Evolutionary conservation across 1,284 basidiomycete genomes (phyloP).

Genomic region (Gastroboletus turbinatus): DNA sequence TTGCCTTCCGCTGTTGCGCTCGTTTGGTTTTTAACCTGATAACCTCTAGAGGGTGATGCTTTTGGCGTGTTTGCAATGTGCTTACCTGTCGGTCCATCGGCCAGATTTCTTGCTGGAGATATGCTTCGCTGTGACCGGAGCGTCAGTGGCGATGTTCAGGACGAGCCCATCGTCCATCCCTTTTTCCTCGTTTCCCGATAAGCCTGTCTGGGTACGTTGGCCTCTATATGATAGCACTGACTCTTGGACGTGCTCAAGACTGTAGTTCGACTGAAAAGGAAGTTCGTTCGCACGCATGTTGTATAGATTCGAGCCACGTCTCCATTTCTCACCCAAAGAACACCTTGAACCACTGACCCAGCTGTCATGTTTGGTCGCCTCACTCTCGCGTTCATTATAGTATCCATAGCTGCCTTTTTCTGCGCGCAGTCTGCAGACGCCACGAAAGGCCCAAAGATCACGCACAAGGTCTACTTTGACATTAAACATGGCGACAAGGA

Average conservation of each 20-base stretch:
- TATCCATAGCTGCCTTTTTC: constrained; percentile 68
- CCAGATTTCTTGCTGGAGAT: constrained; percentile 60
- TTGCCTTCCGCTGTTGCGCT: constrained; percentile 59
- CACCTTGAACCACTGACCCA: neutral
- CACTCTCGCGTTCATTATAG: constrained; percentile 59
- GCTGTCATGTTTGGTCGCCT: constrained; percentile 56
- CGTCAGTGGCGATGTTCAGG: constrained; percentile 60
- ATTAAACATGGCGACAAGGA: constrained; percentile 85
- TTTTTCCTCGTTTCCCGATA: neutral
- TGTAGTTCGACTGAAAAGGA: constrained; percentile 14
- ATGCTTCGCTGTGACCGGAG: constrained; percentile 29
- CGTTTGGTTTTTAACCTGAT: constrained; percentile 69
- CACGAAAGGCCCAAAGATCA: constrained; percentile 82
- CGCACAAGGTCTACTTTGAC: constrained; percentile 92
- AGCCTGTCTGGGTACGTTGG: neutral
- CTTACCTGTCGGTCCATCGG: constrained; percentile 83
- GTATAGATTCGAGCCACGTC: constrained; percentile 26
- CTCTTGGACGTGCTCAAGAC: too few species aligned
- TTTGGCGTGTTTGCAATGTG: constrained; percentile 9
- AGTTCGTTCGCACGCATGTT: constrained; percentile 24
- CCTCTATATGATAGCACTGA: too few species aligned
- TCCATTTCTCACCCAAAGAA: constrained; percentile 3
- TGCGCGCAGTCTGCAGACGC: constrained; percentile 68
- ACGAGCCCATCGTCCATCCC: constrained; percentile 69
- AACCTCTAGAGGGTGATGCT: constrained; percentile 6